Percentiles rank a stretch among this genome's conserved stretches.
Evolutionary conservation across 805 yeast species (phyloP).

Genomic region (Myxozyma sirexii): DNA sequence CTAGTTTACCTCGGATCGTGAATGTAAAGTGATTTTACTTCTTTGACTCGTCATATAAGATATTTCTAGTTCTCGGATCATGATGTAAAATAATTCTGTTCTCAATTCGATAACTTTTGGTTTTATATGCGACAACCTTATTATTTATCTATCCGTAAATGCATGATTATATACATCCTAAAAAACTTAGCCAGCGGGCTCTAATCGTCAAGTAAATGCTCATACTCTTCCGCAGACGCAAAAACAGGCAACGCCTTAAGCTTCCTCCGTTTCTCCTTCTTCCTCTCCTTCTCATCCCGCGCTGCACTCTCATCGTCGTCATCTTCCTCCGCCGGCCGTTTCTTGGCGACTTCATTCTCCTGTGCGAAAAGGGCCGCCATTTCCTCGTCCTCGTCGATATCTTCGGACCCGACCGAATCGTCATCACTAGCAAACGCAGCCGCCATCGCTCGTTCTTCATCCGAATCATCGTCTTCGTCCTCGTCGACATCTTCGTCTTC

Average conservation of each 20-base stretch:
- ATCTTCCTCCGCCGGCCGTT: slow-evolving; percentile 36
- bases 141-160: too few relatives aligned
- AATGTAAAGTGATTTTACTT: not conserved
- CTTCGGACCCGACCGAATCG: slow-evolving; percentile 22
- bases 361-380: slow-evolving; percentile 23
- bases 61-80: too few relatives aligned
- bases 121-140: not conserved
- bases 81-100: too few relatives aligned
- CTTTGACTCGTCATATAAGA: not conserved
- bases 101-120: slow-evolving; percentile 4
- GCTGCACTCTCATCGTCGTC: slow-evolving; percentile 35
- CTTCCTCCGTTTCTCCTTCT: slow-evolving; percentile 43
- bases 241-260: slow-evolving; percentile 75
- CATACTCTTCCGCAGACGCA: slow-evolving; percentile 87
- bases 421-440: slow-evolving; percentile 46
- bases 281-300: slow-evolving; percentile 13
- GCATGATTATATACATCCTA: too few relatives aligned
- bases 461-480: slow-evolving; percentile 35
- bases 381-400: slow-evolving; percentile 35
- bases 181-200: too few relatives aligned
- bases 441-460: slow-evolving; percentile 39
- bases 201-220: slow-evolving; percentile 65
- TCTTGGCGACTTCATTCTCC: slow-evolving; percentile 36
- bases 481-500: slow-evolving; percentile 40
- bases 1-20: slow-evolving; percentile 32